These are phyloP conservation scores for Pisolithus marmoratus DNA, from an alignment of 768 basidiomycete species.

Conservation along the genomic window DNA sequence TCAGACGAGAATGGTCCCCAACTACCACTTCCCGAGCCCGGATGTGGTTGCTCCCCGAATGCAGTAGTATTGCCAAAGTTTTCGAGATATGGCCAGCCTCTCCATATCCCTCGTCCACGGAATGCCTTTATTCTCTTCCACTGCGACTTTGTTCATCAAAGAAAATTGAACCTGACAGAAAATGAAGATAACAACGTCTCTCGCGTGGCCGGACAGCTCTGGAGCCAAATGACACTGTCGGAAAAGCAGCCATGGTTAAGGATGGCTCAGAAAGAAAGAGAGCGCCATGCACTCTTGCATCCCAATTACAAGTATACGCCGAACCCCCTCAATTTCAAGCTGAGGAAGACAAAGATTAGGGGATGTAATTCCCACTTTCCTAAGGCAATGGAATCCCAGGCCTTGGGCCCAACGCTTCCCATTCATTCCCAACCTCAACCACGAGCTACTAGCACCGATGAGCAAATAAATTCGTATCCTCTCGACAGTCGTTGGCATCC, in stretches of 20 bases:
- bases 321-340: neutral
- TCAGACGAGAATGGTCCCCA: too few relatives aligned
- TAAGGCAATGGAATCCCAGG: neutral
- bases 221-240: slow-evolving; percentile 48
- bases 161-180: slow-evolving; percentile 51
- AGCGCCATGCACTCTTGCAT: slow-evolving; percentile 33
- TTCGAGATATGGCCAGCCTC: slow-evolving; percentile 9
- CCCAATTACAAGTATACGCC: slow-evolving; percentile 43
- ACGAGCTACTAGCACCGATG: neutral
- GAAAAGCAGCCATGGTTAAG: slow-evolving; percentile 46
- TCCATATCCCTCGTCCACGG: slow-evolving; percentile 64
- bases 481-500: slow-evolving; percentile 16
- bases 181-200: slow-evolving; percentile 65
- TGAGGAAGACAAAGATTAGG: slow-evolving; percentile 13
- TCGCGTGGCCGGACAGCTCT: slow-evolving; percentile 59
- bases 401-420: slow-evolving; percentile 8
- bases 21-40: slow-evolving; percentile 19
- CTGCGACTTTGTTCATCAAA: slow-evolving; percentile 63
- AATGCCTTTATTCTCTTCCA: slow-evolving; percentile 82
- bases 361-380: slow-evolving; percentile 10
- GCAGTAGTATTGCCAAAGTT: slow-evolving; percentile 10
- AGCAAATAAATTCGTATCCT: neutral
- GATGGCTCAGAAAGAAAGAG: slow-evolving; percentile 46
- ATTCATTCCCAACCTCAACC: neutral
- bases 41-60: slow-evolving; percentile 13